These are phyloP conservation scores for Neophaeococcomyces mojaviensis DNA, from an alignment of 2,329 filamentous ascomycete species.

Conservation along the genomic window DNA sequence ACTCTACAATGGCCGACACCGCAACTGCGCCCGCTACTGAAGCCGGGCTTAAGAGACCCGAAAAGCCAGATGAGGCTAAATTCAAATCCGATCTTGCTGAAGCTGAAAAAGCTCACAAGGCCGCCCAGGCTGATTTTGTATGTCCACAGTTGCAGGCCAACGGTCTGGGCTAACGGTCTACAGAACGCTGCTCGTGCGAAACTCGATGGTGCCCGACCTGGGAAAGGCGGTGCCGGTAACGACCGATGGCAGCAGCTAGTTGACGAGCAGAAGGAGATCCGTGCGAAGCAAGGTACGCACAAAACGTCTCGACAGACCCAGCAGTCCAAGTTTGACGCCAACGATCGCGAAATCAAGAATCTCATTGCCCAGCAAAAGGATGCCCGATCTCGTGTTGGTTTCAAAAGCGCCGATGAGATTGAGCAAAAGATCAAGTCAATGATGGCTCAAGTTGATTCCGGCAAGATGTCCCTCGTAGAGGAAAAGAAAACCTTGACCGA, in stretches of 20 bases:
- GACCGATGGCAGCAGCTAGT: conserved; percentile 71
- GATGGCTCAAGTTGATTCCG: conserved; percentile 78
- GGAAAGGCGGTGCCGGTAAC: conserved; percentile 68
- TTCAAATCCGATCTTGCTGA: conserved; percentile 73
- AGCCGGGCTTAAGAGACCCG: conserved; percentile 50
- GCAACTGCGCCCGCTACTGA: conserved; percentile 29
- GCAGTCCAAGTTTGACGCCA: conserved; percentile 83
- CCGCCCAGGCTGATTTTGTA: conserved; percentile 64
- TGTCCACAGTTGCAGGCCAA: conserved; percentile 25
- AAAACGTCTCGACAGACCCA: conserved; percentile 73
- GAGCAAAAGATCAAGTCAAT: conserved; percentile 73
- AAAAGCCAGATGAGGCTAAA: conserved; percentile 77
- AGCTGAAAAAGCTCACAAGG: conserved; percentile 80
- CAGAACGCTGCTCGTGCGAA: conserved; percentile 84
- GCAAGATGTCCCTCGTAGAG: conserved; percentile 90
- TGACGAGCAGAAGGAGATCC: conserved; percentile 69
- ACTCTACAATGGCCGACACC: conserved; percentile 30
- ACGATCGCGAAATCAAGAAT: conserved; percentile 81
- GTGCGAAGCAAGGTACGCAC: conserved; percentile 75
- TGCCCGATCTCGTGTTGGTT: conserved; percentile 70
- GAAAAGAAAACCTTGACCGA: conserved; percentile 90
- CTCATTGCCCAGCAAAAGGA: conserved; percentile 81
- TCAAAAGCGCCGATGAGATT: conserved; percentile 81
- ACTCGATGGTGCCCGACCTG: conserved; percentile 72
- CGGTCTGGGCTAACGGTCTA: conserved; percentile 12